Conservation (phyloP, 768 basidiomycete species). For the Gelatoporia subvermispora region DNA sequence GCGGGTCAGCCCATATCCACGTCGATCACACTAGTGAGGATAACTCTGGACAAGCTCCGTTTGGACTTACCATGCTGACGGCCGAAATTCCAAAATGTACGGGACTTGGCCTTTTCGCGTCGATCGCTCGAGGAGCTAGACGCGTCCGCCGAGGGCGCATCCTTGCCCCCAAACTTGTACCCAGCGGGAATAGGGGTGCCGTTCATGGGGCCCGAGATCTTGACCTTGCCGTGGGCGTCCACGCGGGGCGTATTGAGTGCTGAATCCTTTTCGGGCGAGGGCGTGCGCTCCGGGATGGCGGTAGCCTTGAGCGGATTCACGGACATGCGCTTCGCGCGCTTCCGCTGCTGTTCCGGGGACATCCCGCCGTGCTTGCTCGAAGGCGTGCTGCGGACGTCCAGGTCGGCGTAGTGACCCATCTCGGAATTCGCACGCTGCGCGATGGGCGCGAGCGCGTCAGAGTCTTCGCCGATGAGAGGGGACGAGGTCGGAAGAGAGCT, state of each 20-base stretch:
- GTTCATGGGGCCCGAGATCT: conserved; percentile 86
- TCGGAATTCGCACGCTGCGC: conserved; percentile 72
- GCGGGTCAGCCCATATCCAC: not conserved
- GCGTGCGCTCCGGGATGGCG: conserved; percentile 36
- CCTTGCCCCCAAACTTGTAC: conserved; percentile 87
- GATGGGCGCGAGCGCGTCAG: conserved; percentile 26
- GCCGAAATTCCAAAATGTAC: conserved; percentile 87
- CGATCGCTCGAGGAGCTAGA: conserved; percentile 47
- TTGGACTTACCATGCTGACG: conserved; percentile 41
- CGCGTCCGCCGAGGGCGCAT: conserved; percentile 35
- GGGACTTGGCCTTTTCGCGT: conserved; percentile 88
- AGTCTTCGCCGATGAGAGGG: conserved; percentile 33
- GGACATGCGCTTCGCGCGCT: conserved; percentile 56
- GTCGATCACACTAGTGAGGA: not conserved
- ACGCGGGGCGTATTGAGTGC: conserved; percentile 43
- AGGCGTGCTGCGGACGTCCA: conserved; percentile 32
- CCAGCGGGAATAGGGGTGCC: conserved; percentile 83
- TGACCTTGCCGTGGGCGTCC: conserved; percentile 60
- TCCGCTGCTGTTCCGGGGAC: conserved; percentile 55
- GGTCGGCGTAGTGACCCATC: conserved; percentile 74
- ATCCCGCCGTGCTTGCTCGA: conserved; percentile 34
- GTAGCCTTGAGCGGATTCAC: conserved; percentile 58
- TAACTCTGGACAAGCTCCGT: not conserved
- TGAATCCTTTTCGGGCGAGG: conserved; percentile 45
- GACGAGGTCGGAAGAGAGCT: conserved; percentile 50